These are phyloP conservation scores for Magnusiomyces paraingens DNA, from an alignment of 1,139 yeast genomes.

Conservation along the genomic window DNA sequence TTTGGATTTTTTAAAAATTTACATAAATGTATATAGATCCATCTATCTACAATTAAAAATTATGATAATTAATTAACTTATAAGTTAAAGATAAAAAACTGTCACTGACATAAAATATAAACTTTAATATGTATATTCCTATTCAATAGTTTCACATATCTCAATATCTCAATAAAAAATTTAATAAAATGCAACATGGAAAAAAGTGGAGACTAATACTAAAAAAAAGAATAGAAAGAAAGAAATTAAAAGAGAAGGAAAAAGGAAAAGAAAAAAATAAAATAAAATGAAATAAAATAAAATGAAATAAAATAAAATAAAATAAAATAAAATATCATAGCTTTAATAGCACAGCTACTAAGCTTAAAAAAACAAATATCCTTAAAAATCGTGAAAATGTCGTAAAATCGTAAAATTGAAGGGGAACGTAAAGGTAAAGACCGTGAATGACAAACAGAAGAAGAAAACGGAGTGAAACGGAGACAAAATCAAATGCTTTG, in stretches of 20 bases:
- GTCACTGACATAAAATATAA: background rate
- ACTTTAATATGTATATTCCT: background rate
- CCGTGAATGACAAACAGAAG: constrained; percentile 3
- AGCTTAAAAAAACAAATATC: background rate
- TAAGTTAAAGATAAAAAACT: background rate
- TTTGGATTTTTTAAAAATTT: too few relatives aligned
- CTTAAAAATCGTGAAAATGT: background rate
- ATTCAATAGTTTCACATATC: background rate
- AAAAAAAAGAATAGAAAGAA: background rate
- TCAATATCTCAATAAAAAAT: background rate
- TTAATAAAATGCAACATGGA: background rate
- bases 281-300: too few relatives aligned
- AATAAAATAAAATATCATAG: background rate
- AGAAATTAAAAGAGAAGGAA: too few relatives aligned
- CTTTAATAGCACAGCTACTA: background rate
- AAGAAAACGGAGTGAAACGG: too few relatives aligned
- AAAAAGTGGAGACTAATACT: background rate
- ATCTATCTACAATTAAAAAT: too few relatives aligned
- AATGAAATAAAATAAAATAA: background rate
- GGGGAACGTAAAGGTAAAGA: background rate
- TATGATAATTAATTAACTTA: too few relatives aligned
- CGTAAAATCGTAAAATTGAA: background rate
- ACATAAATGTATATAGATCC: too few relatives aligned
- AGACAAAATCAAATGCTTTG: too few relatives aligned
- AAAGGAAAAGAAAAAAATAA: background rate